Evolutionary conservation across 2,329 filamentous ascomycete species (phyloP), one percentile per base, ranked within the genome.

Genomic region (Fusarium metavorans): DNA sequence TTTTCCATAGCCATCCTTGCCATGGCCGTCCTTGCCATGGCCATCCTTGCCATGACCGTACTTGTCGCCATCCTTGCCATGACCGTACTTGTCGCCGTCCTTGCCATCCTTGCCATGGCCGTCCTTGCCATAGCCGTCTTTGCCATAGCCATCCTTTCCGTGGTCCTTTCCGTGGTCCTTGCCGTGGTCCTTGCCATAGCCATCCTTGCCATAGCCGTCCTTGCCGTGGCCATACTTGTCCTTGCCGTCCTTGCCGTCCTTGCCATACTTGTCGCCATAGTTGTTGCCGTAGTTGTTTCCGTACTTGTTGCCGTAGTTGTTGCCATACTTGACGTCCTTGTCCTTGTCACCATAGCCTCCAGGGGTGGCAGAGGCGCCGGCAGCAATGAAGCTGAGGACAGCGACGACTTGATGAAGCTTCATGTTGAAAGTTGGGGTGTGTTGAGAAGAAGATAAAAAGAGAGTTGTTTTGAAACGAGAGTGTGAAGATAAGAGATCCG

Each of bases 321-420:
- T 60, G 23, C 37, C 37, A n/a, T 68, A 52, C 30, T 64, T 57
- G 23, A 18, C 63, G 25, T 66, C 16, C 43, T 66, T 62, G 25
- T 66, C n/a, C 16, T 45, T 63, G 13, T 68, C 59, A n/a, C 37
- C 30, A 16, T 52, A 50, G 11, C 64, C 64, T 9, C 32, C 52
- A 34, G 71, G 71, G 5, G 48, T 66, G 20, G 75, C 74, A 14
- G 70, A 43, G 60, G 61, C 70, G 50, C 75, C 74, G 23, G 74
- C 70, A 57, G 72, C 64, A 45, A 75, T 43, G 61, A 76, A 68
- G 16, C 60, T 68, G 54, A 76, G 34, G 35, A 75, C 23, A n/a
- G 70, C 35, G 48, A 67, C 68, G n/a, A 70, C 57, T 45, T 69
- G 71, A n/a, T 66, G 50, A 32, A 75, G 39, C 57, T 75, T 71